phyloP scores from a whole-genome alignment of 2,329 filamentous ascomycete species.

The Seiridium cupressi region DNA sequence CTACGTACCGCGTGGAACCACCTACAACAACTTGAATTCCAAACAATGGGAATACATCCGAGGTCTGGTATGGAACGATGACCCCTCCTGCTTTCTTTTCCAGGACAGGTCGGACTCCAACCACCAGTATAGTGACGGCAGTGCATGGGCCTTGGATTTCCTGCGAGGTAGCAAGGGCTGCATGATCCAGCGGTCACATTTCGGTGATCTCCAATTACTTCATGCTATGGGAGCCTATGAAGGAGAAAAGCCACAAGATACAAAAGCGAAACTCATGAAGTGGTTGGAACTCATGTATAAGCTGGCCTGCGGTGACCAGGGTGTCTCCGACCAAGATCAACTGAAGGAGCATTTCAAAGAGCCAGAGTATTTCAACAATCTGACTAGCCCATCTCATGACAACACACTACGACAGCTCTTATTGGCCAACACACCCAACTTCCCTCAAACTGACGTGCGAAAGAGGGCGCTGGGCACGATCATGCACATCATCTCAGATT shows the following conservation, averaged over 20 bases:
- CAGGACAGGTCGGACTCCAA: background rate
- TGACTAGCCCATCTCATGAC: background rate
- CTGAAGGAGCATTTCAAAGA: too few relatives aligned
- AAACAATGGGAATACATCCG: background rate
- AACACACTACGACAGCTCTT: background rate
- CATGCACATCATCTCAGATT: conserved; percentile 14
- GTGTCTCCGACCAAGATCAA: too few relatives aligned
- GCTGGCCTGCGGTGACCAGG: background rate
- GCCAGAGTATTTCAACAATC: background rate
- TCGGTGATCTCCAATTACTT: conserved; percentile 11
- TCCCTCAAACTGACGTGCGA: background rate
- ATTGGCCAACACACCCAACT: conserved; percentile 2
- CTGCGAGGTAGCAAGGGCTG: background rate
- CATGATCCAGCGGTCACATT: conserved; percentile 12
- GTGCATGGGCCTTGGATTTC: background rate
- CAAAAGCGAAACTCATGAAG: background rate
- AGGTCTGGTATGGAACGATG: background rate
- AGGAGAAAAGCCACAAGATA: conserved; percentile 9
- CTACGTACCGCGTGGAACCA: background rate
- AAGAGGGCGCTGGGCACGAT: conserved; percentile 11
- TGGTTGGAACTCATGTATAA: background rate
- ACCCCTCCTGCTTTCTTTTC: background rate
- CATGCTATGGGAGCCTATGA: conserved; percentile 8
- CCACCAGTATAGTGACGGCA: background rate
- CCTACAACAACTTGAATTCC: background rate